Base-by-base conservation (phyloP, 306 rosid species). In the Cicer judaicum region DNA sequence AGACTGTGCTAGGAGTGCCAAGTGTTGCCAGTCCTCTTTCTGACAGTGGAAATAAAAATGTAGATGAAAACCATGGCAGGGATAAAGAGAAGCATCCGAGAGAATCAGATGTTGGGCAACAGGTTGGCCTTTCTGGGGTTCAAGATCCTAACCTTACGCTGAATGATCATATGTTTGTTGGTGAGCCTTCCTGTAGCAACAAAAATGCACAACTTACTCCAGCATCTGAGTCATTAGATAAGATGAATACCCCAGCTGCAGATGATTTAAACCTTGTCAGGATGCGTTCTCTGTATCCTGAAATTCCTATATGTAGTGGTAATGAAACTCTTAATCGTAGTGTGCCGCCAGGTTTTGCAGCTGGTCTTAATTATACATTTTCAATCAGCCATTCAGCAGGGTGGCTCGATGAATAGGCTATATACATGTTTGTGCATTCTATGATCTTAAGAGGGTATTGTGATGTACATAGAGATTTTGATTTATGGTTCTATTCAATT, bases 351-450 rank as follows among this genome's bases (percentile, higher is more conserved):
- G 89, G 85, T 46, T 93, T 85, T 71, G 88, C 91, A 50, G 7
- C 84, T 2, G 82, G 85, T 81, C 88, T 82, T 78, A 52, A 78
- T 29, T 68, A 0, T 8, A 68, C 10, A n/a, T 79, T 74, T 83
- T 65, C 90, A 1, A 68, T 42, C 76, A 55, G 14, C 1, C 18
- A 84, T 79, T 87, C 93, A 2, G 90, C 86, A 4, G 97, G 98
- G n/a, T 91, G 93, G 96, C 81, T 89, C 41, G 59, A 80, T 13
- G 95, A 93, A 67, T 91, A 82, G 84, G 54, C 42, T 38, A 53
- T 2, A 8, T 11, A 39, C 24, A 9, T 16, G 48, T 10, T 42
- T 42, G 24, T 70, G 46, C 56, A 76, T 19, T 6, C 47, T 13
- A 44, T 64, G 5, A 44, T 66, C 40, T 41, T 18, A 10, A 42